phyloP scores from a whole-genome alignment of 169 alveolate genomes.

The Babesia gibsoni region DNA sequence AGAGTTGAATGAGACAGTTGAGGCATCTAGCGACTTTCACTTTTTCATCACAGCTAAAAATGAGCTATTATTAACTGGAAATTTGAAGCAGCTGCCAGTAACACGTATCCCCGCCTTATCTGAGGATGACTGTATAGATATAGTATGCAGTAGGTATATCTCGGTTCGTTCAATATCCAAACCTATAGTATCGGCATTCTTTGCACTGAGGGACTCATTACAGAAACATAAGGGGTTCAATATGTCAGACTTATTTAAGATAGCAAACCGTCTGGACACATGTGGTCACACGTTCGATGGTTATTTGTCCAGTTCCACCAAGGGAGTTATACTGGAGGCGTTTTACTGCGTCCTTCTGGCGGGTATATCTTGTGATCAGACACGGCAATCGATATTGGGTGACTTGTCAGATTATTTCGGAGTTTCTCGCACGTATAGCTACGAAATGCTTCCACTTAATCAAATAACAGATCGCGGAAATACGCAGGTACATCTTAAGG shows the following conservation, averaged over 20 bases:
- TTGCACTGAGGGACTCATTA: neutral
- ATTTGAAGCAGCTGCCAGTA: constrained; percentile 5
- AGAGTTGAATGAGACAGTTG: constrained; percentile 66
- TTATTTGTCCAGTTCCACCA: constrained; percentile 25
- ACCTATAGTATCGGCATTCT: constrained; percentile 4
- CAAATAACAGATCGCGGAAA: constrained; percentile 13
- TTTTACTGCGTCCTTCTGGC: constrained; percentile 36
- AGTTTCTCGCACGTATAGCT: neutral
- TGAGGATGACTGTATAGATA: constrained; percentile 14
- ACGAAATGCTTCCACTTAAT: constrained; percentile 10
- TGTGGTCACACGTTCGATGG: constrained; percentile 28
- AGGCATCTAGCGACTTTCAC: constrained; percentile 66
- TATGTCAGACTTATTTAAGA: constrained; percentile 29
- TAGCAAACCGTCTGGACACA: constrained; percentile 1
- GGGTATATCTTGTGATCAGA: constrained; percentile 8
- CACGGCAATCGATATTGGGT: neutral
- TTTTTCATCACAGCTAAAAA: constrained; percentile 56
- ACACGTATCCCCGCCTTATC: constrained; percentile 6
- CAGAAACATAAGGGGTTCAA: constrained; percentile 12
- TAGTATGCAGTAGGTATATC: neutral
- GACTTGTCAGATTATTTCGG: constrained; percentile 5
- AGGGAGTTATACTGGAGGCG: constrained; percentile 27
- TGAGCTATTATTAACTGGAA: constrained; percentile 2
- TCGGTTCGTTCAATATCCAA: neutral
- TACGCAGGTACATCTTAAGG: constrained; percentile 72